Percentiles rank a stretch among this genome's conserved stretches.
phyloP scores from a whole-genome alignment of 768 basidiomycete genomes.

The Suillus occidentalis region DNA sequence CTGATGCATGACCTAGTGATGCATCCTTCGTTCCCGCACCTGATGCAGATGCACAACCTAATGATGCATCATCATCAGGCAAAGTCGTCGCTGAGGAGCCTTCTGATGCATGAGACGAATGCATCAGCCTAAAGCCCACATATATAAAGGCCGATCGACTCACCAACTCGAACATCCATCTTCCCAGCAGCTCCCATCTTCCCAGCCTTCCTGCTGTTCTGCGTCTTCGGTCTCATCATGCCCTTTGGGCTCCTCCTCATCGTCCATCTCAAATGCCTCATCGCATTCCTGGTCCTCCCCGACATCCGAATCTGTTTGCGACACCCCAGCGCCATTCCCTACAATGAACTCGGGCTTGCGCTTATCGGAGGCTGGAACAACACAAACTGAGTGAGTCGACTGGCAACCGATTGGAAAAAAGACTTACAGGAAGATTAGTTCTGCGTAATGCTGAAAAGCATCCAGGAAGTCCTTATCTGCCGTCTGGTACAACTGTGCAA shows the following conservation, averaged over 20 bases:
- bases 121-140: background rate
- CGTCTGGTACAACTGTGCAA: background rate
- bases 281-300: background rate
- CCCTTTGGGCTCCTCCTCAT: background rate
- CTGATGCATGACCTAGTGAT: too few relatives aligned
- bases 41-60: too few relatives aligned
- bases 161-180: background rate
- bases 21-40: too few relatives aligned
- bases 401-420: background rate
- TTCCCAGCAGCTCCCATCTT: background rate
- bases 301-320: background rate
- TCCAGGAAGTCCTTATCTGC: background rate
- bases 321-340: background rate
- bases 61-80: background rate
- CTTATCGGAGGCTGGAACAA: background rate
- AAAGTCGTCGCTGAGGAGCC: background rate
- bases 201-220: background rate
- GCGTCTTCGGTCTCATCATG: background rate
- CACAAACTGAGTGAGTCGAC: background rate
- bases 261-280: background rate
- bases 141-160: background rate
- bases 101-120: background rate
- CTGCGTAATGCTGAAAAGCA: constrained; percentile 7
- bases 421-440: constrained; percentile 5
- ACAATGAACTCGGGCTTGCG: background rate